Evolutionary conservation across 257 asterid genomes (phyloP), one percentile per base, ranked within the genome.

Genomic region (Plantago elongata): DNA sequence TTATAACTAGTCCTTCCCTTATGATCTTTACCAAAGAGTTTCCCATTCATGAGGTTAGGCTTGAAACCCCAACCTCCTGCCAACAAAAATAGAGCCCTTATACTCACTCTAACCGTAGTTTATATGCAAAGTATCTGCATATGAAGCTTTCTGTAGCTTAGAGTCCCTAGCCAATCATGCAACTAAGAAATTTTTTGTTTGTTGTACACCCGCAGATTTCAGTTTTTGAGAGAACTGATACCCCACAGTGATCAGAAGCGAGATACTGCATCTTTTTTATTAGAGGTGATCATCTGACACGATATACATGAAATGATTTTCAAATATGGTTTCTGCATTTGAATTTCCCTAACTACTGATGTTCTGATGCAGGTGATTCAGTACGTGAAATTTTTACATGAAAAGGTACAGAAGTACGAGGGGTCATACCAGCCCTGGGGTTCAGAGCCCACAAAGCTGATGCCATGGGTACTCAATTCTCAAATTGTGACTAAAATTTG

Each of bases 161-260:
- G 27, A 22, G 27, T 46, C 48, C 15, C 10, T 9, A 7, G 13
- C 16, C 66, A n/a, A 49, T 40, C 16, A 14, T 60, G 50, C 43
- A 27, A 54, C 59, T 54, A 18, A 54, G 38, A 10, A 22, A 40
- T 22, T 3, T 43, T 57, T 1, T 22, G 27, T 22, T 57, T 46
- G 44, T 72, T 61, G 54, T 54, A 40, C 64, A 54, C 48, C 62
- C 9, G 65, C 84, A 90, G 98, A 69, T 90, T 81, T 82, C 96
- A 84, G 75, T 76, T 82, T 54, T 72, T 90, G 86, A 88, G 98
- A 81, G 94, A 82, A 63, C 75, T 90, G 78, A 85, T 90, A 71
- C 98, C 98, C 12, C 60, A 85, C 61, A 74, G 89, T 16, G 95
- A 90, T 70, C 96, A 88, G 71, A 90, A 88, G 81, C 75, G 98